Conservation (phyloP, 345 rosid genomes). For the Pugionium cornutum region DNA sequence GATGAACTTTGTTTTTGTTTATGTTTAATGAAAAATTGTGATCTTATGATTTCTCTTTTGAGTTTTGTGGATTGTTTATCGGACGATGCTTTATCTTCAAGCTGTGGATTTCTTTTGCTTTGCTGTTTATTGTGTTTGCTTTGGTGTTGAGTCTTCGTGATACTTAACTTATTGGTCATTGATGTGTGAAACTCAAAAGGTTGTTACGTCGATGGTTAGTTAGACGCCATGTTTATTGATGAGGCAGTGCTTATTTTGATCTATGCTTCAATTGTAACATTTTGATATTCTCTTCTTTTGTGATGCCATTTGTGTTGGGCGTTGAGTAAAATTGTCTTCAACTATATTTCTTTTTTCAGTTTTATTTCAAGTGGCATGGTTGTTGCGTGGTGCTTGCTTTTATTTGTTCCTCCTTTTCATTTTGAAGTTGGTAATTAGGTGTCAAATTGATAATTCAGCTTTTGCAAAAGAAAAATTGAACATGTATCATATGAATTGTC, state of each 20-base stretch:
- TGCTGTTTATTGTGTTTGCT: constrained; percentile 26
- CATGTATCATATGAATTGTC: not conserved
- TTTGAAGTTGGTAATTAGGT: too few relatives aligned
- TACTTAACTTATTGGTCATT: constrained; percentile 22
- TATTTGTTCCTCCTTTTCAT: too few relatives aligned
- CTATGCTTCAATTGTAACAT: not conserved
- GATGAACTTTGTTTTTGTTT: too few relatives aligned
- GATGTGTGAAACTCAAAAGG: constrained; percentile 17
- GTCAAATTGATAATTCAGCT: too few relatives aligned
- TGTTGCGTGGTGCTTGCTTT: too few relatives aligned
- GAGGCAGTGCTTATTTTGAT: constrained; percentile 5
- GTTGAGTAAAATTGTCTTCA: not conserved
- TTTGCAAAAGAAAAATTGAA: too few relatives aligned
- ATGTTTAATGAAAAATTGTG: not conserved
- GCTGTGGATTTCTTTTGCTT: constrained; percentile 20
- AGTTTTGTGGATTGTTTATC: not conserved
- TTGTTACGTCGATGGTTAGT: not conserved
- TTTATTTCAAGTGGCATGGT: constrained; percentile 20
- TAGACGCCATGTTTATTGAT: constrained; percentile 5
- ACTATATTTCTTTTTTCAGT: not conserved
- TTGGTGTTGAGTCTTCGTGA: constrained; percentile 22
- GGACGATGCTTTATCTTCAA: constrained; percentile 35
- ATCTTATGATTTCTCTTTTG: not conserved
- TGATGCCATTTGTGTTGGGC: too few relatives aligned
- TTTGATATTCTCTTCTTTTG: too few relatives aligned